Conservation (phyloP, 306 rosid species). For the Luffa aegyptiaca region DNA sequence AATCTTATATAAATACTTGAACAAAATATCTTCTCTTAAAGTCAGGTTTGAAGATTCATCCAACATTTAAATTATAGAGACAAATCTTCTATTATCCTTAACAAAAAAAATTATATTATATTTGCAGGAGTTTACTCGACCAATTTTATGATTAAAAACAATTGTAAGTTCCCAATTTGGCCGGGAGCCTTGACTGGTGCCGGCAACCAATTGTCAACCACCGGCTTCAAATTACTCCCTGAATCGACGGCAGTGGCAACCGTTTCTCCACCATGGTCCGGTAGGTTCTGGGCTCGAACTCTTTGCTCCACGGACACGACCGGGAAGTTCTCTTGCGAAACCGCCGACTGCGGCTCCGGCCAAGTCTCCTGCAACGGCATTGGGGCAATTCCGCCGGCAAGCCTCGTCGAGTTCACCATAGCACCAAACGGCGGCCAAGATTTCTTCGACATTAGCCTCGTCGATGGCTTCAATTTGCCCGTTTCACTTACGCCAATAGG, state of each 20-base stretch:
- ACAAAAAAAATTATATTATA: not conserved
- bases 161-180: constrained; percentile 42
- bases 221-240: constrained; percentile 31
- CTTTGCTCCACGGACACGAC: constrained; percentile 21
- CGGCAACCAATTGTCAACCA: constrained; percentile 20
- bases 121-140: constrained; percentile 29
- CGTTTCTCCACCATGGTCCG: constrained; percentile 43
- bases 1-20: too few species aligned
- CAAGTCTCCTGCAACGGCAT: constrained; percentile 48
- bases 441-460: constrained; percentile 53
- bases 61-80: not conserved
- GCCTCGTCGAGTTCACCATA: constrained; percentile 28
- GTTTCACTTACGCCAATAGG: constrained; percentile 33
- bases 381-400: constrained; percentile 42
- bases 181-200: constrained; percentile 45
- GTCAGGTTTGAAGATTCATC: too few species aligned
- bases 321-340: constrained; percentile 35
- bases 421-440: constrained; percentile 33
- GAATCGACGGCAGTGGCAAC: constrained; percentile 15
- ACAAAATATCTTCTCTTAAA: too few species aligned
- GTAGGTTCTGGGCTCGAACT: constrained; percentile 52
- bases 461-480: constrained; percentile 63
- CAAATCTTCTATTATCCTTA: too few species aligned
- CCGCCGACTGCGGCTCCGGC: constrained; percentile 51
- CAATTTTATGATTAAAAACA: constrained; percentile 32